phyloP scores from a whole-genome alignment of 2,329 filamentous ascomycete species.

The Fusarium proliferatum region DNA sequence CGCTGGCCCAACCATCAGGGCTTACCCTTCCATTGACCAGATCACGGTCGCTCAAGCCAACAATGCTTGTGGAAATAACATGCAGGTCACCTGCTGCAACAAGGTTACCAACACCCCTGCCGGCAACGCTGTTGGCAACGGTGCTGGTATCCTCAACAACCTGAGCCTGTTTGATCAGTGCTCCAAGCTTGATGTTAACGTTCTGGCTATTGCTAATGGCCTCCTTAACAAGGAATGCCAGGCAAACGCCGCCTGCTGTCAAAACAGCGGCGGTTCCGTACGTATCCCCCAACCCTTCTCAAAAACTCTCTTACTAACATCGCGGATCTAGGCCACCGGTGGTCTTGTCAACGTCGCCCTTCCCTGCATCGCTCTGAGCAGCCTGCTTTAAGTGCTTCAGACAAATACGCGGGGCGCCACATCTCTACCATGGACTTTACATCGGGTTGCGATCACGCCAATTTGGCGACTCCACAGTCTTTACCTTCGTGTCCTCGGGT shows the following conservation, averaged over 20 bases:
- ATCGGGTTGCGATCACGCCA: background rate
- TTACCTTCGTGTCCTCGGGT: background rate
- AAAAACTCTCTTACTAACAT: background rate
- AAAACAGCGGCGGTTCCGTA: background rate
- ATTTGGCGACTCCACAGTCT: background rate
- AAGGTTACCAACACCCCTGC: background rate
- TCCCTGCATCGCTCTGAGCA: slow-evolving; percentile 2
- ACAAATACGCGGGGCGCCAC: background rate
- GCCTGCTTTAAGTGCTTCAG: background rate
- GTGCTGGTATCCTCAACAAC: background rate
- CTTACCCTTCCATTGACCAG: background rate
- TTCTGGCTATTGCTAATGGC: background rate
- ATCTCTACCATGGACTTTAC: background rate
- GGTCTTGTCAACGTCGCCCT: slow-evolving; percentile 11
- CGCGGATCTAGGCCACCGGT: background rate
- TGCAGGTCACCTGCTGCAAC: slow-evolving; percentile 11
- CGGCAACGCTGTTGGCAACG: background rate
- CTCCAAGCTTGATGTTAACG: slow-evolving; percentile 6
- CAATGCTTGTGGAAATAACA: slow-evolving; percentile 1
- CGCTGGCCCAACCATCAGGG: background rate
- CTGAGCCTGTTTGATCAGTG: slow-evolving; percentile 1
- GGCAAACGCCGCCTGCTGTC: slow-evolving; percentile 8
- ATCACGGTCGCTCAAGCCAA: slow-evolving; percentile 5
- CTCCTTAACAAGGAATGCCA: slow-evolving; percentile 14
- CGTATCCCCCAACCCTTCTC: fast-evolving